Evolutionary conservation across 371 early-diverging fungal species (phyloP).

Genomic region (Mortierella sp.): DNA sequence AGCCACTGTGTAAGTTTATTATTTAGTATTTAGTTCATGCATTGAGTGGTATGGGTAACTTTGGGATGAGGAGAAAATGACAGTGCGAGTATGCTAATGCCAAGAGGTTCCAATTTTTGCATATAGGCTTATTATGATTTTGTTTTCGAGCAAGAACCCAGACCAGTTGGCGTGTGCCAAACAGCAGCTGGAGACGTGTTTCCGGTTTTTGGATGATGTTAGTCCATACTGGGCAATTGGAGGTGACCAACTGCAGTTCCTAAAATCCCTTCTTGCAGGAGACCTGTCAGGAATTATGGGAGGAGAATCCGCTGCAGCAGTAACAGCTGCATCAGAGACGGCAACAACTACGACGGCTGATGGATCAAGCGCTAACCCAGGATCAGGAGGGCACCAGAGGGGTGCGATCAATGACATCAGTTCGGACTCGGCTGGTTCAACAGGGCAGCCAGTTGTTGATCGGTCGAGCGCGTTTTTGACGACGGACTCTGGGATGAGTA

Average conservation of each 20-base stretch:
- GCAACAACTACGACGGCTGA: not conserved
- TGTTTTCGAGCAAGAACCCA: conserved; percentile 4
- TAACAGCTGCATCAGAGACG: not conserved
- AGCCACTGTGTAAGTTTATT: not conserved
- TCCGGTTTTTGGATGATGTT: not conserved
- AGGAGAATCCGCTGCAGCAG: not conserved
- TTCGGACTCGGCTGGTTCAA: not conserved
- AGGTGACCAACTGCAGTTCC: not conserved
- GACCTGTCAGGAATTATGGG: conserved; percentile 3
- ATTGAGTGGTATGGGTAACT: not conserved
- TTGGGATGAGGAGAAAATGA: too few species aligned
- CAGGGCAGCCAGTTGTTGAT: not conserved
- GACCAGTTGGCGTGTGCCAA: not conserved
- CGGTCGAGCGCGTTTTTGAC: conserved; percentile 10
- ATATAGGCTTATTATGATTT: not conserved
- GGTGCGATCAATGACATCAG: too few species aligned
- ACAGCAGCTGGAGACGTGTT: not conserved
- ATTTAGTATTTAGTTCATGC: not conserved
- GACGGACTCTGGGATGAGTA: conserved; percentile 1
- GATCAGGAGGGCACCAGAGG: not conserved
- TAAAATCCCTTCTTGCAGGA: not conserved
- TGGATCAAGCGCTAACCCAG: not conserved
- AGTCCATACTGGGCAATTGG: not conserved
- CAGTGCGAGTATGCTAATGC: not conserved
- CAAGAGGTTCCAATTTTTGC: too few species aligned